phyloP scores from a whole-genome alignment of 2,329 filamentous ascomycete genomes.

The Xylaria sp. region DNA sequence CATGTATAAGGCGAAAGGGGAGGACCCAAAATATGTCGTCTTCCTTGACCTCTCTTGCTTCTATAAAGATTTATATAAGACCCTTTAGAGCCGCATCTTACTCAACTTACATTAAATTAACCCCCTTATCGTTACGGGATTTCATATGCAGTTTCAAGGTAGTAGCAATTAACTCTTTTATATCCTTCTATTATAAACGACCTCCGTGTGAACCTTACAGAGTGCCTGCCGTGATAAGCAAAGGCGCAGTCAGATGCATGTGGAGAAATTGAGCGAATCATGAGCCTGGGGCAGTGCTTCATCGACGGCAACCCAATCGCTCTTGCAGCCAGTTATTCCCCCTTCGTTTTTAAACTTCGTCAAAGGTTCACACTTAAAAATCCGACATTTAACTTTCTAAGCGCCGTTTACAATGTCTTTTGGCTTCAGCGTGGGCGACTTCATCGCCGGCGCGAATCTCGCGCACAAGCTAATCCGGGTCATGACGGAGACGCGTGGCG shows the following conservation, averaged over 20 bases:
- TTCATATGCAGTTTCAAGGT: too few species aligned
- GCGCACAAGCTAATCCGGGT: conserved; percentile 46
- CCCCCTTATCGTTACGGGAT: too few species aligned
- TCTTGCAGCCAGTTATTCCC: not conserved
- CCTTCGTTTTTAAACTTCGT: not conserved
- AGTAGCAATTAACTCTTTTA: too few species aligned
- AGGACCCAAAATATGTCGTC: too few species aligned
- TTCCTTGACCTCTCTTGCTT: too few species aligned
- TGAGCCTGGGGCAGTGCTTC: not conserved
- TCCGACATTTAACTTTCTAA: not conserved
- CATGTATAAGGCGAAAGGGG: too few species aligned
- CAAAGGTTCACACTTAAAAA: not conserved
- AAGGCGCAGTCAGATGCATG: not conserved
- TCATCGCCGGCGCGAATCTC: conserved; percentile 47
- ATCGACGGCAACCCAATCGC: not conserved
- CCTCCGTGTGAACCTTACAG: not conserved
- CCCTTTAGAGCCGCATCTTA: too few species aligned
- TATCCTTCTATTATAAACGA: too few species aligned
- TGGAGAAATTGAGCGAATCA: not conserved
- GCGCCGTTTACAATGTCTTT: conserved; percentile 39
- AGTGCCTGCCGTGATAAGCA: not conserved
- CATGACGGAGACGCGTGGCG: conserved; percentile 42
- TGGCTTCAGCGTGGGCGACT: conserved; percentile 49
- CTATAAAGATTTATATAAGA: too few species aligned
- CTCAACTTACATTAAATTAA: too few species aligned